Evolutionary conservation across 805 yeast genomes (phyloP).

Genomic region (Candida bentonensis): DNA sequence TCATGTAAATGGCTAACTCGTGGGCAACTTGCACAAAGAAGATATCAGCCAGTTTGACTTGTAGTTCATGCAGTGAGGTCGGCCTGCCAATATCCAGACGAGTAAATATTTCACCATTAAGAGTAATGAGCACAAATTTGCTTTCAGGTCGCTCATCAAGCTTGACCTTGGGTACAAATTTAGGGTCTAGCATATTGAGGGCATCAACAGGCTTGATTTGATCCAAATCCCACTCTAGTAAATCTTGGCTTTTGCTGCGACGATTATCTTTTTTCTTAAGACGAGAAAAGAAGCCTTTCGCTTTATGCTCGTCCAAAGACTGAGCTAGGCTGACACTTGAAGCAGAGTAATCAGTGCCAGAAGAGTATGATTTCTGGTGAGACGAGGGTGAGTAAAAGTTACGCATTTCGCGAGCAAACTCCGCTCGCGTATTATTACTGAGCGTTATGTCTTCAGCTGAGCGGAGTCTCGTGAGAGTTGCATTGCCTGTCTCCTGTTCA

Average conservation of each 20-base stretch:
- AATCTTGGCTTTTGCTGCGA: neutral
- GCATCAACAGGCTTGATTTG: neutral
- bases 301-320: constrained; percentile 1
- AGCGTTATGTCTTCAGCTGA: neutral
- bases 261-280: neutral
- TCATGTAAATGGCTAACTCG: constrained; percentile 34
- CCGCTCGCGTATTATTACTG: neutral
- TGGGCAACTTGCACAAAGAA: constrained; percentile 18
- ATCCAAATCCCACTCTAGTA: neutral
- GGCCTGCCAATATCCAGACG: constrained; percentile 29
- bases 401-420: neutral
- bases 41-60: constrained; percentile 25
- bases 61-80: constrained; percentile 24
- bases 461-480: neutral
- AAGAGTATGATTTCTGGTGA: constrained; percentile 6
- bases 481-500: neutral
- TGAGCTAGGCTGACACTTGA: constrained; percentile 12
- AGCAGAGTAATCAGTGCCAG: constrained; percentile 4
- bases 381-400: neutral
- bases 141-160: neutral
- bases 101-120: constrained; percentile 43
- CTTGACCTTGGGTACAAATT: neutral
- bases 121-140: constrained; percentile 40
- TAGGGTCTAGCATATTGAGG: neutral
- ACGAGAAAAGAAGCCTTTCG: neutral